Base-by-base conservation (phyloP, 768 basidiomycete genomes). In the Agrocybe pediades region DNA sequence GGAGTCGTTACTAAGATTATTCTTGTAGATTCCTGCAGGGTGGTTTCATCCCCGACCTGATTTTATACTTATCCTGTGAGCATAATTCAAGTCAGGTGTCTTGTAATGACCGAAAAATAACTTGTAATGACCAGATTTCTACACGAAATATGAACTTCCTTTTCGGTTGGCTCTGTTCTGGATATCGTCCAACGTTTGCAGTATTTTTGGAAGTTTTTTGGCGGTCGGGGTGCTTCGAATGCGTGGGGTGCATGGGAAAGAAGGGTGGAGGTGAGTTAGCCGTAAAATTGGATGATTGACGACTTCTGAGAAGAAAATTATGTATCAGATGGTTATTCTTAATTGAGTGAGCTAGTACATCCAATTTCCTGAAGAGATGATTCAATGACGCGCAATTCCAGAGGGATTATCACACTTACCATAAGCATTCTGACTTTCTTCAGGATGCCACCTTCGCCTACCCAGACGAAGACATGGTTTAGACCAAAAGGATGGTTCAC, bases 401-500 rank as follows among this genome's bases (percentile, higher is more conserved):
- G 60, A 48, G 63, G 63, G 15, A 20, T 62, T 4, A 55, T 67
- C 26, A 85, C 84, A 0, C 68, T 85, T 2, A n/a, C 62, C 19
- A 74, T 87, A 41, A 84, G 85, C 1, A 36, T 84, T 15, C 65
- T 70, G 2, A 76, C 82, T 1, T 85, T 82, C 67, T 83, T 84
- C 69, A 74, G 67, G 49, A 80, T 85, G 76, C 85, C 85, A 5
- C 74, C 82, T 29, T 80, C 80, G 2, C 84, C 84, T 1, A 85
- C 82, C 1, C 82, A 84, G 58, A 83, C 84, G 1, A 80, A 75
- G 53, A 65, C 74, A 0, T 79, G 82, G 78, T 84, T 80, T 70
- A 64, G 84, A 42, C 80, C 80, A 0, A 79, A 81, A 33, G 82
- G 84, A 0, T 87, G 84, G 85, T 86, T 85, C 62, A 82, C 77